Conservation (phyloP, 1,284 basidiomycete species). For the Ganoderma lucidum region DNA sequence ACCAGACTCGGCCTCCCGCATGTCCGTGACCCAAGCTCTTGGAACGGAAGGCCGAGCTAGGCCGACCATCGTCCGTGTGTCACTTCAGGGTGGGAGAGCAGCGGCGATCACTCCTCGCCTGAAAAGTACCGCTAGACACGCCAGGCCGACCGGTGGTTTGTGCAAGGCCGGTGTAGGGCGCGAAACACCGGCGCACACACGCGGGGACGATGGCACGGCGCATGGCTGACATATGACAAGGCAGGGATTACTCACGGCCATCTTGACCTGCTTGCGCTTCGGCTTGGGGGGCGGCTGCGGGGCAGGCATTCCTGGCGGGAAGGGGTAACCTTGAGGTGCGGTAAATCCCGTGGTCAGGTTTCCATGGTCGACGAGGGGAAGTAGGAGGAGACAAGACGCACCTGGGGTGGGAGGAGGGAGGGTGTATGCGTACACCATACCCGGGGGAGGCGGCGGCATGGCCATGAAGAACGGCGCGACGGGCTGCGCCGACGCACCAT, state of each 20-base stretch:
- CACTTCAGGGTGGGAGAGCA: slow-evolving; percentile 3
- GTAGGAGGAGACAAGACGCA: slow-evolving; percentile 37
- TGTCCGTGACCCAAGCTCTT: neutral
- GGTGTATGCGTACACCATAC: slow-evolving; percentile 70
- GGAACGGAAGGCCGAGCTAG: neutral
- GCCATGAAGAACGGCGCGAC: slow-evolving; percentile 58
- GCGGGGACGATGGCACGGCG: slow-evolving; percentile 1
- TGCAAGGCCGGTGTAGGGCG: slow-evolving; percentile 17
- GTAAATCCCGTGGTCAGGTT: neutral
- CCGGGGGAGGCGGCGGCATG: slow-evolving; percentile 57
- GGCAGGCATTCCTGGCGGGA: slow-evolving; percentile 36
- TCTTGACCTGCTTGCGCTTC: slow-evolving; percentile 90
- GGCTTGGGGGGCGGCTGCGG: slow-evolving; percentile 47
- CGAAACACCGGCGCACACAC: slow-evolving; percentile 21
- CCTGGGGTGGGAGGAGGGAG: slow-evolving; percentile 55
- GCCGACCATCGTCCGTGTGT: neutral
- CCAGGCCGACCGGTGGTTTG: slow-evolving; percentile 26
- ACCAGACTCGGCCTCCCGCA: neutral
- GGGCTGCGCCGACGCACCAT: slow-evolving; percentile 46
- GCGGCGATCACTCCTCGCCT: slow-evolving; percentile 3
- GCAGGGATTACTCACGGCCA: slow-evolving; percentile 66
- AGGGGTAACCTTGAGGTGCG: slow-evolving; percentile 43
- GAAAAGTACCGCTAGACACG: slow-evolving; percentile 3
- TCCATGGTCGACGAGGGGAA: slow-evolving; percentile 19
- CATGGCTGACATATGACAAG: slow-evolving; percentile 16